Evolutionary conservation across 1,284 basidiomycete species (phyloP).

Genomic region (Leucoagaricus sp.): DNA sequence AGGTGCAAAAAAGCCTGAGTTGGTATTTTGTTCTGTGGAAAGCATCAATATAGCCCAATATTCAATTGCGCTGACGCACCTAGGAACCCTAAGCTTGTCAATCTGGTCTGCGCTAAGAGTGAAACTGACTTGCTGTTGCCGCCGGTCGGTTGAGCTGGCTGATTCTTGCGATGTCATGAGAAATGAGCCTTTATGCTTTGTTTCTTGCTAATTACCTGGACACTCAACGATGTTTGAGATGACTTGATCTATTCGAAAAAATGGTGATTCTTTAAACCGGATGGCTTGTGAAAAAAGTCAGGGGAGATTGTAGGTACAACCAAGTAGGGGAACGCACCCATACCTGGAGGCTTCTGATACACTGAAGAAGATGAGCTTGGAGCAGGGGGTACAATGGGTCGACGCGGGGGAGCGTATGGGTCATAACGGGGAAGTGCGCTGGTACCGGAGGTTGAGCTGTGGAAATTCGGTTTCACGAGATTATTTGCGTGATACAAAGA

Average conservation of each 20-base stretch:
- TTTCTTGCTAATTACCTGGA: constrained; percentile 62
- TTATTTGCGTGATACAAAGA: constrained; percentile 21
- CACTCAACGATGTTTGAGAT: constrained; percentile 70
- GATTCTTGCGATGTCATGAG: constrained; percentile 55
- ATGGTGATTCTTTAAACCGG: constrained; percentile 79
- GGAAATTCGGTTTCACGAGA: constrained; percentile 27
- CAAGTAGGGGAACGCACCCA: background rate
- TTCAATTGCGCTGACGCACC: constrained; percentile 36
- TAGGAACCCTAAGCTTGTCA: constrained; percentile 55
- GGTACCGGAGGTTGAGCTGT: constrained; percentile 26
- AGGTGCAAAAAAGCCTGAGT: constrained; percentile 90
- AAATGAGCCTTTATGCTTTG: background rate
- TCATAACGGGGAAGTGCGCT: constrained; percentile 50
- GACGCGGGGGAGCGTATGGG: constrained; percentile 62
- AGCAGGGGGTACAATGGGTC: constrained; percentile 35
- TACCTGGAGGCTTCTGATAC: constrained; percentile 33
- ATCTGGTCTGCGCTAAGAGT: constrained; percentile 64
- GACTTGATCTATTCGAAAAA: constrained; percentile 67
- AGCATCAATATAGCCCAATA: constrained; percentile 11
- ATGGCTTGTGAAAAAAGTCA: constrained; percentile 51
- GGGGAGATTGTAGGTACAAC: too few relatives aligned
- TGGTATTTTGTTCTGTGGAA: constrained; percentile 66
- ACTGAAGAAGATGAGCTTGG: constrained; percentile 34
- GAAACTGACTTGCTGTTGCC: constrained; percentile 62
- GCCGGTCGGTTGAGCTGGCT: constrained; percentile 71